Percentiles rank a stretch among this genome's conserved stretches.
Evolutionary conservation across 257 asterid genomes (phyloP).

Genomic region (Marsdenia floribunda): DNA sequence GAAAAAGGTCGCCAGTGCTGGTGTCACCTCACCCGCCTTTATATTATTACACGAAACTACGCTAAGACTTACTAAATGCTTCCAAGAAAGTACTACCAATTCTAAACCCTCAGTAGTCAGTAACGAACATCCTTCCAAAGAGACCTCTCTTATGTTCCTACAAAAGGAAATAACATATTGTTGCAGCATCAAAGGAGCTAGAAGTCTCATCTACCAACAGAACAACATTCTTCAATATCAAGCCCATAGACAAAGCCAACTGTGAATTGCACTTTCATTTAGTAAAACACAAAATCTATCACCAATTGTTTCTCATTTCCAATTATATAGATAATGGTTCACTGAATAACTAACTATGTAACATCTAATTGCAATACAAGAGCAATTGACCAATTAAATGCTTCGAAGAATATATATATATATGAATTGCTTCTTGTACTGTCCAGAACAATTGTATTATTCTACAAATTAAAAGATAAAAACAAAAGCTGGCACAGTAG

Average conservation of each 20-base stretch:
- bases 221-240: neutral
- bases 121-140: constrained; percentile 85
- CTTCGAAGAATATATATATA: neutral
- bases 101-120: constrained; percentile 83
- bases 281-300: neutral
- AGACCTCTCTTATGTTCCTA: constrained; percentile 61
- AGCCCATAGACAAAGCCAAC: neutral
- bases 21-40: constrained; percentile 75
- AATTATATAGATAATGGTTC: neutral
- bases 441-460: neutral
- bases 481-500: neutral
- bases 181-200: neutral
- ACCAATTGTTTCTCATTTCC: neutral
- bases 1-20: constrained; percentile 71
- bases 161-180: constrained; percentile 18
- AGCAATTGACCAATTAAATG: neutral
- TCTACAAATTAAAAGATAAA: neutral
- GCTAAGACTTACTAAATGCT: constrained; percentile 65
- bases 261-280: neutral
- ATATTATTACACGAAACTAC: constrained; percentile 79
- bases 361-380: neutral
- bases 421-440: neutral
- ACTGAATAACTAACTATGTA: neutral
- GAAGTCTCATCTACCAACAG: neutral
- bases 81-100: constrained; percentile 72